phyloP scores from a whole-genome alignment of 257 asterid species.

The Handroanthus guayacan region DNA sequence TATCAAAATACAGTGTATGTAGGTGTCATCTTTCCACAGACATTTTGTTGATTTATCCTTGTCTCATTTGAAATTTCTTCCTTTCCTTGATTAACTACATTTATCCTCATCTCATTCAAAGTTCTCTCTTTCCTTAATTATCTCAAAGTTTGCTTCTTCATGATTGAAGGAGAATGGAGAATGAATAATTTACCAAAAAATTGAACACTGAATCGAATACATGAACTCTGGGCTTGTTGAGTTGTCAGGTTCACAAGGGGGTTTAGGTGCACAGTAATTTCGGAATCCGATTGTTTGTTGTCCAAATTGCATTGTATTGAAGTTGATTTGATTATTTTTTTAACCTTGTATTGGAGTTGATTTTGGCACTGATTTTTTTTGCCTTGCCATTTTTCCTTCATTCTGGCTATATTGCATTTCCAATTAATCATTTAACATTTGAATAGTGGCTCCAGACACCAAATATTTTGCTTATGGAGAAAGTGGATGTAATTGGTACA shows the following conservation, averaged over 20 bases:
- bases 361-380: neutral
- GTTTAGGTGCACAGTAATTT: neutral
- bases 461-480: neutral
- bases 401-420: slow-evolving; percentile 13
- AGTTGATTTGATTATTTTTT: neutral
- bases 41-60: neutral
- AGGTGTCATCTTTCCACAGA: neutral
- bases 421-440: neutral
- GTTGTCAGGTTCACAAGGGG: slow-evolving; percentile 15
- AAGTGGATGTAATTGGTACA: neutral
- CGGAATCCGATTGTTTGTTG: neutral
- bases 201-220: neutral
- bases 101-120: neutral
- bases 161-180: neutral
- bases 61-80: neutral
- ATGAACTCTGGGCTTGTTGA: slow-evolving; percentile 17
- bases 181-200: neutral
- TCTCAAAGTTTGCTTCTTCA: no score
- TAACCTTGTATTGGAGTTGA: neutral
- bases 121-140: neutral
- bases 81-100: neutral
- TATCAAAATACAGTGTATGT: neutral
- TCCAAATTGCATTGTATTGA: neutral
- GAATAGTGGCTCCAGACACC: slow-evolving; percentile 18
- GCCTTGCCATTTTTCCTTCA: slow-evolving; percentile 10